Evolutionary conservation across 2,329 filamentous ascomycete genomes (phyloP).

Genomic region (Myriosclerotinia curreyana): DNA sequence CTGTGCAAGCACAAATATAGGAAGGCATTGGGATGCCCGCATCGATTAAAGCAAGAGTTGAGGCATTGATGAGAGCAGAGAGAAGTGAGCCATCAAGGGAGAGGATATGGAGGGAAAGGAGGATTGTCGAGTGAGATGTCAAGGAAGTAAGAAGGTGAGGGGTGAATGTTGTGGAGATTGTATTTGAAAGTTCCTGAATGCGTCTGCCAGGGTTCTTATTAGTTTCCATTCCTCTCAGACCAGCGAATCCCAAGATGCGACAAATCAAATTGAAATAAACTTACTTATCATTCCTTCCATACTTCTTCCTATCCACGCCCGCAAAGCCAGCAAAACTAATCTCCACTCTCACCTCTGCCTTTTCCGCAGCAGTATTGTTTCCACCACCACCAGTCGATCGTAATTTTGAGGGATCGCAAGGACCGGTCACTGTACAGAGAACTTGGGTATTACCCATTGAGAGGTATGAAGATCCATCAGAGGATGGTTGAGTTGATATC

Average conservation of each 20-base stretch:
- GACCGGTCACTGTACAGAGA: slow-evolving; percentile 86
- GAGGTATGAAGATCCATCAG: slow-evolving; percentile 89
- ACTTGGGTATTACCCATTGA: slow-evolving; percentile 98
- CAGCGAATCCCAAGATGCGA: not conserved
- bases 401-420: slow-evolving; percentile 58
- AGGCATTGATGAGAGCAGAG: slow-evolving; percentile 85
- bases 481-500: slow-evolving; percentile 87
- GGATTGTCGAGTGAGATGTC: slow-evolving; percentile 84
- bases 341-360: slow-evolving; percentile 72
- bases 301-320: slow-evolving; percentile 77
- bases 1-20: slow-evolving; percentile 84
- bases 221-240: slow-evolving; percentile 12
- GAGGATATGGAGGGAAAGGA: slow-evolving; percentile 80
- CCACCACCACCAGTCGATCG: slow-evolving; percentile 45
- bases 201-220: slow-evolving; percentile 52
- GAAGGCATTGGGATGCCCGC: slow-evolving; percentile 94
- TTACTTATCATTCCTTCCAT: slow-evolving; percentile 74
- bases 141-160: slow-evolving; percentile 79
- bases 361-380: slow-evolving; percentile 41
- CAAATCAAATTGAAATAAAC: slow-evolving; percentile 35
- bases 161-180: slow-evolving; percentile 73
- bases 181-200: slow-evolving; percentile 75
- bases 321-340: slow-evolving; percentile 86
- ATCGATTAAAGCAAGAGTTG: slow-evolving; percentile 87
- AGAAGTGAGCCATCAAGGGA: slow-evolving; percentile 87